These are phyloP conservation scores for Arthrobotrys megalospora DNA, from an alignment of 2,329 filamentous ascomycete genomes.

Conservation along the genomic window DNA sequence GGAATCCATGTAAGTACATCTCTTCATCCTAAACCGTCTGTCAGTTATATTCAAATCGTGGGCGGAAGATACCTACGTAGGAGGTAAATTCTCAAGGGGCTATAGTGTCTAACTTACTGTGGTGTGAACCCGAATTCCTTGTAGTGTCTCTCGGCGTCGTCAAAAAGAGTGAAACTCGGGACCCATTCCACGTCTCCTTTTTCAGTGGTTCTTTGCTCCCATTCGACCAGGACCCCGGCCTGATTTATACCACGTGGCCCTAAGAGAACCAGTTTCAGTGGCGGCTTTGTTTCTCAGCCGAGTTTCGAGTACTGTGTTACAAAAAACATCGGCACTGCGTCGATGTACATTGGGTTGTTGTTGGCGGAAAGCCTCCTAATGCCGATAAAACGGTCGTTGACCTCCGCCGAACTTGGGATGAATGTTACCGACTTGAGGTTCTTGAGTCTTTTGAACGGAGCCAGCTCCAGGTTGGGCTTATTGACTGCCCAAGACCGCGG, in stretches of 20 bases:
- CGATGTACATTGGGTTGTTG: not conserved
- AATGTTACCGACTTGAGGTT: not conserved
- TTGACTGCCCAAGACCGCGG: not conserved
- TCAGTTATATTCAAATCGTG: too few relatives aligned
- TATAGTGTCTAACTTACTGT: not conserved
- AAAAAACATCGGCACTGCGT: not conserved
- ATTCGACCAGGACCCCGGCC: not conserved
- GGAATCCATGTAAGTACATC: too few relatives aligned
- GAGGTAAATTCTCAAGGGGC: too few relatives aligned
- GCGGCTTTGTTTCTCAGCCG: not conserved
- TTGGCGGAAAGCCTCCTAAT: not conserved
- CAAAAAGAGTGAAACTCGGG: too few relatives aligned
- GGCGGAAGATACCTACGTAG: too few relatives aligned
- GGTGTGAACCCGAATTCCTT: not conserved
- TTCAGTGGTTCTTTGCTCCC: not conserved
- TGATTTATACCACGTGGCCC: not conserved
- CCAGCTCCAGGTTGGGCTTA: not conserved
- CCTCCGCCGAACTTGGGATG: not conserved
- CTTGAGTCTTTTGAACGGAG: not conserved
- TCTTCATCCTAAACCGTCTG: too few relatives aligned
- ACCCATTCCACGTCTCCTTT: too few relatives aligned
- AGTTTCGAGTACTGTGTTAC: not conserved
- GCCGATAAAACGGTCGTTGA: not conserved
- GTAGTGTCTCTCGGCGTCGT: not conserved
- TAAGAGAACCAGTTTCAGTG: not conserved